A percentile compares a stretch with the other conserved stretches of the same genome.
These are phyloP conservation scores for Diplotaxis tenuifolia DNA, from an alignment of 345 rosid species.

Conservation along the genomic window DNA sequence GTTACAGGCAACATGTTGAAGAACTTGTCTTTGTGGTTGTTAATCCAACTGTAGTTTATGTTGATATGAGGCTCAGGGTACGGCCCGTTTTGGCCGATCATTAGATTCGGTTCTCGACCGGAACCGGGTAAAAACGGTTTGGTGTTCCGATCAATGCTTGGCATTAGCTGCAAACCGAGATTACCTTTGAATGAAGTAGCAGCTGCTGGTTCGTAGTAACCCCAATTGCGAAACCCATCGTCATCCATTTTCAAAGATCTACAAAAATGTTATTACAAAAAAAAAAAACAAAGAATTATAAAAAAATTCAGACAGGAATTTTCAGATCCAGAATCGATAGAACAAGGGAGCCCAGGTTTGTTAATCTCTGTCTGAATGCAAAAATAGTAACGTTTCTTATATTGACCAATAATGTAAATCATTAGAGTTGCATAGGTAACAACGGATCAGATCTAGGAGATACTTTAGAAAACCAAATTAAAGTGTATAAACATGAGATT, in stretches of 20 bases:
- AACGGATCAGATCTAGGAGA: slow-evolving; percentile 17
- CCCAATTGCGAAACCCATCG: slow-evolving; percentile 82
- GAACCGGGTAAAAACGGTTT: slow-evolving; percentile 74
- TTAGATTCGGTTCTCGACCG: slow-evolving; percentile 64
- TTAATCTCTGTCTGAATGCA: background rate
- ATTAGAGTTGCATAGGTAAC: background rate
- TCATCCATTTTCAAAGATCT: slow-evolving; percentile 71
- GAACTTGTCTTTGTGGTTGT: slow-evolving; percentile 66
- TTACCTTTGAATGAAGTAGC: slow-evolving; percentile 56
- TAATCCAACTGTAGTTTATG: slow-evolving; percentile 73
- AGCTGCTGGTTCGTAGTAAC: slow-evolving; percentile 80
- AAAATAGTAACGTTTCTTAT: background rate
- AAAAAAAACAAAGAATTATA: background rate
- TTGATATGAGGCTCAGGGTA: slow-evolving; percentile 54
- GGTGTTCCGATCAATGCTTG: slow-evolving; percentile 70
- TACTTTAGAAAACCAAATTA: slow-evolving; percentile 14
- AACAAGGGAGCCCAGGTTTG: no score
- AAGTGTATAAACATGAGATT: slow-evolving; percentile 4
- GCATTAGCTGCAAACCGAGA: slow-evolving; percentile 80
- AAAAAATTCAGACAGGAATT: background rate
- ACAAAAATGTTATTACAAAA: slow-evolving; percentile 10
- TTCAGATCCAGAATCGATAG: slow-evolving; percentile 29
- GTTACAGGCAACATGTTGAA: slow-evolving; percentile 57
- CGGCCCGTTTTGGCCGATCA: slow-evolving; percentile 36
- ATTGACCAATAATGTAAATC: background rate